These are phyloP conservation scores for Neopestalotiopsis rosae DNA, from an alignment of 2,329 filamentous ascomycete species.

Conservation along the genomic window DNA sequence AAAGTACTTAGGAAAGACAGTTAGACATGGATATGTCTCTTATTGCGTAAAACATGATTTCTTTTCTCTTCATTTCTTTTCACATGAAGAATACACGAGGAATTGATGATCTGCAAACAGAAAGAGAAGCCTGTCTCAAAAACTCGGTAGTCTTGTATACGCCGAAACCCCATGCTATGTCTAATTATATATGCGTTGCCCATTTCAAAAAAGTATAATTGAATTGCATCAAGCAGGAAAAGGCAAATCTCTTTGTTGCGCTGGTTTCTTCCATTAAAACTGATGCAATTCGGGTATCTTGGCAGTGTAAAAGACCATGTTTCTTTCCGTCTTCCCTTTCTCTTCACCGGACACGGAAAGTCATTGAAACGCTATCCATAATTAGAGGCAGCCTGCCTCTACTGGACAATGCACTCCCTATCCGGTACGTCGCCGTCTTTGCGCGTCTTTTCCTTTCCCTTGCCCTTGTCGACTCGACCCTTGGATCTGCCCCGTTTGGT, in stretches of 20 bases:
- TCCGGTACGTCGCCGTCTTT: slow-evolving; percentile 34
- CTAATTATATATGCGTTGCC: background rate
- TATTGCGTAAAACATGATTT: too few species aligned
- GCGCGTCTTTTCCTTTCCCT: slow-evolving; percentile 31
- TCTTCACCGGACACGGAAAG: background rate
- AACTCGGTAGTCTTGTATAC: background rate
- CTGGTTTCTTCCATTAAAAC: background rate
- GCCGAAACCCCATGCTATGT: background rate
- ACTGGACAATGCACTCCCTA: slow-evolving; percentile 40
- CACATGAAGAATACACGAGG: background rate
- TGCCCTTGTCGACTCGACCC: slow-evolving; percentile 25
- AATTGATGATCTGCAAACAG: background rate
- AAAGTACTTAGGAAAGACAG: background rate
- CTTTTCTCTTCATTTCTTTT: too few species aligned
- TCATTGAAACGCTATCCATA: background rate
- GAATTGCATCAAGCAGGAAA: background rate
- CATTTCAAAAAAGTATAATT: background rate
- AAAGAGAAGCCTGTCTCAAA: slow-evolving; percentile 1
- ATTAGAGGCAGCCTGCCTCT: slow-evolving; percentile 9
- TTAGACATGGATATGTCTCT: too few species aligned
- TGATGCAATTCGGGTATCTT: slow-evolving; percentile 27
- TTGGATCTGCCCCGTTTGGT: slow-evolving; percentile 21
- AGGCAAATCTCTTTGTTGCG: background rate
- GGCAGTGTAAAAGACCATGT: background rate
- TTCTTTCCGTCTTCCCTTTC: background rate